A percentile compares a stretch with the other conserved stretches of the same genome.
phyloP scores from a whole-genome alignment of 306 rosid genomes.

The Ochetophila trinervis region DNA sequence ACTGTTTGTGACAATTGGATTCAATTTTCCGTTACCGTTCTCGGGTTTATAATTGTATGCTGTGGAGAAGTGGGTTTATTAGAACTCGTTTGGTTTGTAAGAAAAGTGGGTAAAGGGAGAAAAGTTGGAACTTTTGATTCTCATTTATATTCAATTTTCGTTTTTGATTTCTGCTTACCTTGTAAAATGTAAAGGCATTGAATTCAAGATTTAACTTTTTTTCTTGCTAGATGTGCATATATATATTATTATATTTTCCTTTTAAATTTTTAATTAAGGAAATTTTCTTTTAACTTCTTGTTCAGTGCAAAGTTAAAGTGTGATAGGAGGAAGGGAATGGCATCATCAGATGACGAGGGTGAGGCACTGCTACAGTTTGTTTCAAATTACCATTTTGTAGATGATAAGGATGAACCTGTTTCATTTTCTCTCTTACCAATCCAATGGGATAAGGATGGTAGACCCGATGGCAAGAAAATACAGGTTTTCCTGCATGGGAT shows the following conservation, averaged over 20 bases:
- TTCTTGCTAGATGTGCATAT: not conserved
- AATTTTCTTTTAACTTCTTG: not conserved
- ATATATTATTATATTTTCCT: too few species aligned
- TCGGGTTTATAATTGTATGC: too few species aligned
- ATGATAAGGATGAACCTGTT: conserved; percentile 44
- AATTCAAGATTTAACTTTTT: too few species aligned
- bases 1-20: too few species aligned
- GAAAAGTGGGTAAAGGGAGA: too few species aligned
- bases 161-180: too few species aligned
- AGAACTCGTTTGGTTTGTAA: too few species aligned
- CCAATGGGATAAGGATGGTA: conserved; percentile 55
- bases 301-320: conserved; percentile 27
- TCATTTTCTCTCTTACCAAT: conserved; percentile 68
- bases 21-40: too few species aligned
- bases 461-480: conserved; percentile 22
- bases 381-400: conserved; percentile 63
- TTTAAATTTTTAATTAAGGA: not conserved
- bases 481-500: conserved; percentile 53
- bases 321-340: conserved; percentile 40
- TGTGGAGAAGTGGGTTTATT: too few species aligned
- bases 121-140: too few species aligned
- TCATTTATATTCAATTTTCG: too few species aligned
- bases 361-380: conserved; percentile 44
- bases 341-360: conserved; percentile 76
- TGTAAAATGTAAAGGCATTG: too few species aligned